Conservation (phyloP, 116 monocot genomes). For the Zostera marina region DNA sequence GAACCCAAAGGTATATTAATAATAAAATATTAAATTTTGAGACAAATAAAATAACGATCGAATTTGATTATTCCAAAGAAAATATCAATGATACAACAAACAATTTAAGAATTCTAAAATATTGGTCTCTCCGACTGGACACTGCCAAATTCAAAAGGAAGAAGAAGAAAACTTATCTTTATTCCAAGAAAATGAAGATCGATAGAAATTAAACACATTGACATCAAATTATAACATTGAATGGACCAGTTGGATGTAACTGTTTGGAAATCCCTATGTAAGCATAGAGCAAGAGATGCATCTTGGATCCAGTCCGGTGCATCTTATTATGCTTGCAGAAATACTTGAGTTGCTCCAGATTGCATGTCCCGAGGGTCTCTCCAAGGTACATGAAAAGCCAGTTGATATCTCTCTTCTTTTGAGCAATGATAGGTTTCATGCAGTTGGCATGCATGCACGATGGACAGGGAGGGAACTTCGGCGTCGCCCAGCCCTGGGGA, state of each 20-base stretch:
- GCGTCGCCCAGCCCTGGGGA: constrained; percentile 11
- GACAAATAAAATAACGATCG: too few relatives aligned
- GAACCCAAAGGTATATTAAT: too few relatives aligned
- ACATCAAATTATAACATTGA: neutral
- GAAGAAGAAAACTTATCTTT: too few relatives aligned
- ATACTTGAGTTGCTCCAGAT: constrained; percentile 23
- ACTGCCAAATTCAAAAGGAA: too few relatives aligned
- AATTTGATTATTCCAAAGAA: too few relatives aligned
- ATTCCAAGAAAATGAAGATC: too few relatives aligned
- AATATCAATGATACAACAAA: too few relatives aligned
- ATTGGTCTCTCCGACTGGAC: too few relatives aligned
- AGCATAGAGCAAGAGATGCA: constrained; percentile 10
- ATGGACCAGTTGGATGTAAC: constrained; percentile 8
- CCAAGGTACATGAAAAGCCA: constrained; percentile 34
- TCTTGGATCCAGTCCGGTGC: constrained; percentile 26
- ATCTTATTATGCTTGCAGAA: constrained; percentile 13
- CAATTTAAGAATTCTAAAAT: too few relatives aligned
- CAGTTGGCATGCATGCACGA: neutral
- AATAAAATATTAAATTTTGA: too few relatives aligned
- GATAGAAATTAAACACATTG: neutral
- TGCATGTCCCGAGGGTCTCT: constrained; percentile 16
- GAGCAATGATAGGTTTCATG: constrained; percentile 18
- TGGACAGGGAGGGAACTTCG: constrained; percentile 8
- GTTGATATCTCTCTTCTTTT: constrained; percentile 19
- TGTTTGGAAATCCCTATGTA: constrained; percentile 22